A percentile compares a stretch with the other conserved stretches of the same genome.
Conservation (phyloP, 139 green algal species). For the Limnomonas spitsbergensis region DNA sequence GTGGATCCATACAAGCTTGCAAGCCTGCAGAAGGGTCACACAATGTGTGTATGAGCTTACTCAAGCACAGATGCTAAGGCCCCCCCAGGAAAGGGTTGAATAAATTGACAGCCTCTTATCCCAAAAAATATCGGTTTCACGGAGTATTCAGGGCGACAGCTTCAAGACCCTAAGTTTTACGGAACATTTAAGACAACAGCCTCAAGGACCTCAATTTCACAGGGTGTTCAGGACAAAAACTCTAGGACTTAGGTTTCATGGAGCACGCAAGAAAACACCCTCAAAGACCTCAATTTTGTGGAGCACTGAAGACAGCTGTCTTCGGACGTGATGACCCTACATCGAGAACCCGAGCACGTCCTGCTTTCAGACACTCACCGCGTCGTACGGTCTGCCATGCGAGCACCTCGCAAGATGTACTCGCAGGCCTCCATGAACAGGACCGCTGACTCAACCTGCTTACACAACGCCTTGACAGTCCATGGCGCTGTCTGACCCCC, state of each 20-base stretch:
- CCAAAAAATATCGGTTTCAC: no score
- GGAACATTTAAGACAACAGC: background rate
- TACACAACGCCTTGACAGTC: slow-evolving; percentile 18
- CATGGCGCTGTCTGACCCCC: background rate
- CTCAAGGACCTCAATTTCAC: background rate
- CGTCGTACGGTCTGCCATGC: background rate
- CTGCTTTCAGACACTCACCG: background rate
- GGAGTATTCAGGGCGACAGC: background rate
- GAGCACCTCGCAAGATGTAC: slow-evolving; percentile 4
- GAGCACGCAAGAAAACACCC: background rate
- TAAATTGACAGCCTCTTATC: no score
- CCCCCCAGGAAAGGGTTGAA: background rate
- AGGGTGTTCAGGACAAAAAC: background rate
- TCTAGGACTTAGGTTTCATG: background rate
- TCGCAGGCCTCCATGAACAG: slow-evolving; percentile 40
- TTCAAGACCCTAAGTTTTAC: background rate
- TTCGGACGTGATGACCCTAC: no score
- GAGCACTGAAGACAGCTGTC: background rate
- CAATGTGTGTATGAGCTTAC: background rate
- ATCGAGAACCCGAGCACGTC: no score
- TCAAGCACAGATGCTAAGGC: background rate
- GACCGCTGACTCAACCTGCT: slow-evolving; percentile 19
- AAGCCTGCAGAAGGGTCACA: background rate
- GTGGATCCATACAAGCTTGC: background rate
- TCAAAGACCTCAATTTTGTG: background rate